Evolutionary conservation across 2,329 filamentous ascomycete genomes (phyloP), one percentile per base, ranked within the genome.

Genomic region (Fusarium sp.): DNA sequence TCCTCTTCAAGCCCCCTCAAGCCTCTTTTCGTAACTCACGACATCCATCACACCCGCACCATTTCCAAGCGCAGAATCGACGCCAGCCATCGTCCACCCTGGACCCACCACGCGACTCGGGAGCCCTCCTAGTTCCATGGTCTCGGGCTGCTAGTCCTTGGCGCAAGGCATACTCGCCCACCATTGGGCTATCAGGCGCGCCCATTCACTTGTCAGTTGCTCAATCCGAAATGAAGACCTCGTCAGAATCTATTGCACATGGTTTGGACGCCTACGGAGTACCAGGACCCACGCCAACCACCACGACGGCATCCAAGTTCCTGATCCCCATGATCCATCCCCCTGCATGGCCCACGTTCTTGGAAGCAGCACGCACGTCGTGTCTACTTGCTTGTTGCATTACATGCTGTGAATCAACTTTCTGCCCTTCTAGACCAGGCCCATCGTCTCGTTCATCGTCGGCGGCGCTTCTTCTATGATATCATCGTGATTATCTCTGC

Each of bases 241-340:
- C 67, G 59, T 75, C 45, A 75, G 64, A 73, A 68, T 79, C 76
- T 79, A 79, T 77, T 79, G 77, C 77, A 76, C 74, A 79, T 75
- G 73, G 69, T 70, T 69, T 66, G 64, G 71, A 79, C 64, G 65
- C 63, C 73, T 79, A 78, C 68, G 24, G 13, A 29, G 24, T 24
- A 74, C 73, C 29, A 69, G 73, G 76, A 65, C 64, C 71, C 75
- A 66, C 68, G 71, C 35, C 72, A 27, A 48, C 43, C 22, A 48
- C 43, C 65, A 61, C 52, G 31, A 68, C 50, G 57, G 60, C 69
- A 72, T 76, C 69, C 68, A 69, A 69, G 45, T 70, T 61, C 45
- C 65, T 73, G 41, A 75, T 66, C 74, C 76, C 64, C 71, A 68
- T 67, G 60, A 64, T 65, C 73, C 60, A 70, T 62, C 65, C 76